These are phyloP conservation scores for Candida ortonii DNA, from an alignment of 805 yeast genomes.

Conservation along the genomic window DNA sequence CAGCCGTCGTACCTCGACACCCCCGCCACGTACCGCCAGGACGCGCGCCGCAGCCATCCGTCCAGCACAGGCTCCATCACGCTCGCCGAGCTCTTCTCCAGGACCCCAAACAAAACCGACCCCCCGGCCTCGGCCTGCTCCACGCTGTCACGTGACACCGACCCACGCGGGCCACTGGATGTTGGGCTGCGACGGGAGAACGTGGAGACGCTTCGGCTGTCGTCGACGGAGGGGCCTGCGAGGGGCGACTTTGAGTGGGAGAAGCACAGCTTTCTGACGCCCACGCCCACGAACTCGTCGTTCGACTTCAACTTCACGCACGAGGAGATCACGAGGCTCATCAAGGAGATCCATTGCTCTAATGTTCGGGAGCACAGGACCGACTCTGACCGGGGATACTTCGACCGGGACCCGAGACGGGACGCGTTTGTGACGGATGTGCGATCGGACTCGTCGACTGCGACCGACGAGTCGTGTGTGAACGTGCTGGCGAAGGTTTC, in stretches of 20 bases:
- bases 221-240: too few relatives aligned
- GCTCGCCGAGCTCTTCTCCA: slow-evolving; percentile 1
- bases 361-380: too few relatives aligned
- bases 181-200: too few relatives aligned
- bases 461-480: too few relatives aligned
- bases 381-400: neutral
- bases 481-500: slow-evolving; percentile 13
- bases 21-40: neutral
- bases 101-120: neutral
- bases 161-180: too few relatives aligned
- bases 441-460: too few relatives aligned
- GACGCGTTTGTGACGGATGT: too few relatives aligned
- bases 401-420: too few relatives aligned
- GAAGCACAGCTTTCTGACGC: slow-evolving; percentile 8
- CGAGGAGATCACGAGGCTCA: slow-evolving; percentile 14
- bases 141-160: too few relatives aligned
- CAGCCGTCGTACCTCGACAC: neutral
- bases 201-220: too few relatives aligned
- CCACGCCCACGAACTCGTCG: slow-evolving; percentile 10
- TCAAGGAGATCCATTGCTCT: slow-evolving; percentile 15
- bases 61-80: slow-evolving; percentile 2
- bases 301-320: slow-evolving; percentile 12
- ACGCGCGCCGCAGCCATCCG: neutral
- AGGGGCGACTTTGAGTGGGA: too few relatives aligned
- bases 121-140: neutral